These are phyloP conservation scores for Pholiota microspora DNA, from an alignment of 768 basidiomycete species.

Conservation along the genomic window DNA sequence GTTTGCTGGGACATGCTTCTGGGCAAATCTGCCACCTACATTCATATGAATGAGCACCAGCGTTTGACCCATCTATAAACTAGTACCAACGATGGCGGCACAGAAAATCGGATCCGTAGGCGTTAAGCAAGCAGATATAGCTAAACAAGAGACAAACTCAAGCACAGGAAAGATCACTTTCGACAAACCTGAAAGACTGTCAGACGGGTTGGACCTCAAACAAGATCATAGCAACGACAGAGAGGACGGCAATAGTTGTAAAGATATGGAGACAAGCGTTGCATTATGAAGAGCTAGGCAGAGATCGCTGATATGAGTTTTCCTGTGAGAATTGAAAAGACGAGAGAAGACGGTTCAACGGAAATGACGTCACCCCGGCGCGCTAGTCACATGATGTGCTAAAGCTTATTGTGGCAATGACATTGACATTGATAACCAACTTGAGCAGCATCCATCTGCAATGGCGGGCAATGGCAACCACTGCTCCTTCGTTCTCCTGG, in stretches of 20 bases:
- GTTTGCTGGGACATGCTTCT: constrained; percentile 66
- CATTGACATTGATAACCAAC: neutral
- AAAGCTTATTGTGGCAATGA: neutral
- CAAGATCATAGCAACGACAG: too few relatives aligned
- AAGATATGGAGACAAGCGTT: too few relatives aligned
- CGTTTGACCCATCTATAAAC: neutral
- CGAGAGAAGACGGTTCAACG: too few relatives aligned
- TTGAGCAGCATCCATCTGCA: neutral
- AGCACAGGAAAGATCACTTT: constrained; percentile 70
- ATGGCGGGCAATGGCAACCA: constrained; percentile 68
- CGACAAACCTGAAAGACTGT: constrained; percentile 49
- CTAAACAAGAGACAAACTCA: constrained; percentile 72
- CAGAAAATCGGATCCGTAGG: constrained; percentile 96
- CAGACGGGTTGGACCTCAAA: neutral
- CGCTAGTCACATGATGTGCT: neutral
- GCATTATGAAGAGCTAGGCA: too few relatives aligned
- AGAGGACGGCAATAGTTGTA: too few relatives aligned
- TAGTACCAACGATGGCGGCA: constrained; percentile 71
- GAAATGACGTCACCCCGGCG: neutral
- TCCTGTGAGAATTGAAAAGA: too few relatives aligned
- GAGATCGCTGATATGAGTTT: too few relatives aligned
- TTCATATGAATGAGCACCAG: neutral
- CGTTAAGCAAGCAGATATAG: constrained; percentile 86
- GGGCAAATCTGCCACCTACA: constrained; percentile 68
- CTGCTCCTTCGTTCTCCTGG: constrained; percentile 91